Base-by-base conservation (phyloP, 768 basidiomycete species). In the Russula emetica region DNA sequence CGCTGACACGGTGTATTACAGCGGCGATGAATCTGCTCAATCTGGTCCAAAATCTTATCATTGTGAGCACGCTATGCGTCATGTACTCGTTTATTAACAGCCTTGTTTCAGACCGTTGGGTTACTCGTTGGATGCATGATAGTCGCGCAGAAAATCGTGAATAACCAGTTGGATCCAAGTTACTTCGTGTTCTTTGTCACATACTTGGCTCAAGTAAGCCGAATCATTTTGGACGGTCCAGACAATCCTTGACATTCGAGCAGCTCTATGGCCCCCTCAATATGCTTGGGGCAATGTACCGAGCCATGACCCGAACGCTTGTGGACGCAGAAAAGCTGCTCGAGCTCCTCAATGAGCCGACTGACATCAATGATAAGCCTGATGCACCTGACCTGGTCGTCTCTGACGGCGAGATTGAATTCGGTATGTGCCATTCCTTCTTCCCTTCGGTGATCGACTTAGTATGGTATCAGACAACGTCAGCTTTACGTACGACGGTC, bases 281-380 rank as follows among this genome's bases (percentile, higher is more conserved):
- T 70, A 86, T 85, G 70, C 83, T 92, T 53, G 90, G 88, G 20
- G 87, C 83, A 69, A 84, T 90, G 51, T 93, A 94, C 72, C 85
- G 90, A 26, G 83, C 85, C 8, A 79, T 90, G 67, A 86, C 90
- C 74, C 83, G 88, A 71, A 83, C 88, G 47, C 75, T 92, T 60
- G 84, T 91, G 22, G 91, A 94, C 71, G 88, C 91, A 8, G 93
- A 96, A 74, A 88, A 85, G 70, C 79, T 98, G 50, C 79, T 97
- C 61, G 82, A 87, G 60, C 79, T 94, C 20, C 80, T 98, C 8
- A 84, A 85, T 63, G 89, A 95, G 71, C 85, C 90, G 1, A 87
- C 83, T 0, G 94, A 95, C 64, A 84, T 98, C 66, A 84, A 87
- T 67, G 92, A 96, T 74, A 83, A 83, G 71, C 87, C 87, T 9